Percentiles rank a stretch among this genome's conserved stretches.
phyloP scores from a whole-genome alignment of 2,329 filamentous ascomycete species.

The Pezizomycotina sp. region DNA sequence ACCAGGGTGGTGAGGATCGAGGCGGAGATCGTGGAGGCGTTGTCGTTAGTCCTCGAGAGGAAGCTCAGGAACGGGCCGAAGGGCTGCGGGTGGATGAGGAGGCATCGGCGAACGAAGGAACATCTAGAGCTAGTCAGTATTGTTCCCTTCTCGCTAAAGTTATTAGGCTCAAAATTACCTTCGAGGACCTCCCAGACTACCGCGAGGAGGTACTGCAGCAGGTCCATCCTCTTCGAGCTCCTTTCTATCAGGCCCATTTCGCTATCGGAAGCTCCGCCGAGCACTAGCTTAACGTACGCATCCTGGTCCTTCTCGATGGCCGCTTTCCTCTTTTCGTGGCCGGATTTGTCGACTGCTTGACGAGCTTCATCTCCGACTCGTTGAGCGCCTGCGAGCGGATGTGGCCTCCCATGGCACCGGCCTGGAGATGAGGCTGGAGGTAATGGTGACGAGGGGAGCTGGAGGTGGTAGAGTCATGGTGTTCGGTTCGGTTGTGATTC shows the following conservation, averaged over 20 bases:
- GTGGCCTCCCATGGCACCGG: conserved; percentile 97
- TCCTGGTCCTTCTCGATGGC: conserved; percentile 64
- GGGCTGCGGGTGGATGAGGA: conserved; percentile 59
- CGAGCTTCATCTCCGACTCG: conserved; percentile 83
- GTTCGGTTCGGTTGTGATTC: not conserved
- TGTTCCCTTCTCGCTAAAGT: not conserved
- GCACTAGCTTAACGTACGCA: conserved; percentile 64
- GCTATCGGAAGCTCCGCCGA: conserved; percentile 41
- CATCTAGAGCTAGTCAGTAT: conserved; percentile 39
- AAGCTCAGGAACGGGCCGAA: conserved; percentile 73
- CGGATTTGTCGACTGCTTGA: conserved; percentile 90
- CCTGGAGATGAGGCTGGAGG: conserved; percentile 68
- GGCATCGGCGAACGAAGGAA: conserved; percentile 59
- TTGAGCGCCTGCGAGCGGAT: conserved; percentile 86
- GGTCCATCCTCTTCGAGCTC: conserved; percentile 69
- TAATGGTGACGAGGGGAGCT: conserved; percentile 13
- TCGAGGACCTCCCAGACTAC: conserved; percentile 74
- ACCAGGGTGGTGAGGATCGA: conserved; percentile 71
- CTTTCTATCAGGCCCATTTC: conserved; percentile 66
- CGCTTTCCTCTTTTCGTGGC: conserved; percentile 74
- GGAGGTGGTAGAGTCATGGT: conserved; percentile 14
- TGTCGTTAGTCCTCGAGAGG: conserved; percentile 66
- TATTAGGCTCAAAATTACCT: conserved; percentile 38
- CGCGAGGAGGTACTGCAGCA: conserved; percentile 88
- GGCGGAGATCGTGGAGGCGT: conserved; percentile 76